Evolutionary conservation across 768 basidiomycete genomes (phyloP), one percentile per base, ranked within the genome.

Genomic region (Mycena galericulata): DNA sequence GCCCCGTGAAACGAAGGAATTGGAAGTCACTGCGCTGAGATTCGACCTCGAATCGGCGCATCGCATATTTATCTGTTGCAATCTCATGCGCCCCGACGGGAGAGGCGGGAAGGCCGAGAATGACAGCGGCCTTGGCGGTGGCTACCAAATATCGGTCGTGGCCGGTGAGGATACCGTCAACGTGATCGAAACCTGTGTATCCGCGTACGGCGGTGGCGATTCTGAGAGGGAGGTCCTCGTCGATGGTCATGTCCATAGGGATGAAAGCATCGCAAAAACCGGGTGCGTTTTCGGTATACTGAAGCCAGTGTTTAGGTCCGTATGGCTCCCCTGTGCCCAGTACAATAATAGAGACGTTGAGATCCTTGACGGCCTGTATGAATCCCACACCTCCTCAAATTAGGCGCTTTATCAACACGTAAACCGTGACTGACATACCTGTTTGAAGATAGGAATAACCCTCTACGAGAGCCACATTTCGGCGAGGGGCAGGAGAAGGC

Each of bases 191-290:
- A 4, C 60, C 61, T 1, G 17, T 61, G 51, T 62, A 68, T 0
- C 27, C 53, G 46, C 60, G 60, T 36, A 68, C 61, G 15, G 67
- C 67, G 17, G 51, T 27, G 7, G 57, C 67, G 22, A 68, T 68
- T 26, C 67, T 41, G 2, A 24, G 22, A 10, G 67, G 67, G 47
- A 68, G 67, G 38, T 3, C 61, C 5, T 62, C 54, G 32, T 68
- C 60, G 60, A 57, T 51, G 46, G 53, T 62, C 67, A 68, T 68
- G 30, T 68, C 67, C 17, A 68, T 68, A 12, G 67, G 40, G 38
- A 68, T 62, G 46, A 68, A 68, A 3, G 67, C 67, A 18, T 68
- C 67, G 47, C 67, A 68, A 43, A 68, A 68, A 8, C 67, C 67
- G 10, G 60, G 67, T 4, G 67, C 60, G 22, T 68, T 68, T 6